These are phyloP conservation scores for Ananas comosus DNA, from an alignment of 176 grass and related monocot genomes.

Conservation along the genomic window DNA sequence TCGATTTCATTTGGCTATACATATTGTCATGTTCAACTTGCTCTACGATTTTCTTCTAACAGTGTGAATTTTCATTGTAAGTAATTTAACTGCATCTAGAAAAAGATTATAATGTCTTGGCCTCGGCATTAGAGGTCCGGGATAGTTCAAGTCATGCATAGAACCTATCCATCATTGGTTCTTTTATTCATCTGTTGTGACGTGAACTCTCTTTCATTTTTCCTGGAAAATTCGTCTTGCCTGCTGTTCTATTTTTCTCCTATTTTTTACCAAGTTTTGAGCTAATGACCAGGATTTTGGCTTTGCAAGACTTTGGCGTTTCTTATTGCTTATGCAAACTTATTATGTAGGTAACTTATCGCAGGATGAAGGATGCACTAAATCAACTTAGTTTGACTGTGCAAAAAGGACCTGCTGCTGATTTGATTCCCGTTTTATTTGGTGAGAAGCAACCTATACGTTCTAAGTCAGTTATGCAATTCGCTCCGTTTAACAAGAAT, in stretches of 20 bases:
- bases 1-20: background rate
- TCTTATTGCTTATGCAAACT: background rate
- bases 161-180: background rate
- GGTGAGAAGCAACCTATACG: slow-evolving; percentile 57
- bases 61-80: background rate
- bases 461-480: slow-evolving; percentile 53
- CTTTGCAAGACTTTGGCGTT: background rate
- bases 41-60: background rate
- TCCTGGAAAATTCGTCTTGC: background rate
- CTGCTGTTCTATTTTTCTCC: background rate
- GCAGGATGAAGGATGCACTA: slow-evolving; percentile 86
- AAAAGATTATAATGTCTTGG: background rate
- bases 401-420: slow-evolving; percentile 67
- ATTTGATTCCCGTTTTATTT: slow-evolving; percentile 94
- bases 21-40: background rate
- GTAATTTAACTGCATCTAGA: background rate
- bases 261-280: background rate
- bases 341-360: slow-evolving; percentile 66
- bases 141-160: background rate
- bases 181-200: background rate
- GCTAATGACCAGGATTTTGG: background rate
- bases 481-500: slow-evolving; percentile 90
- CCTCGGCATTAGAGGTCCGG: background rate
- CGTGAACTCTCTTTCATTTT: background rate
- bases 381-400: slow-evolving; percentile 67